A percentile compares a stretch with the other conserved stretches of the same genome.
These are phyloP conservation scores for Stephania yunnanensis DNA, from an alignment of 164 flowering plant genomes.

Conservation along the genomic window DNA sequence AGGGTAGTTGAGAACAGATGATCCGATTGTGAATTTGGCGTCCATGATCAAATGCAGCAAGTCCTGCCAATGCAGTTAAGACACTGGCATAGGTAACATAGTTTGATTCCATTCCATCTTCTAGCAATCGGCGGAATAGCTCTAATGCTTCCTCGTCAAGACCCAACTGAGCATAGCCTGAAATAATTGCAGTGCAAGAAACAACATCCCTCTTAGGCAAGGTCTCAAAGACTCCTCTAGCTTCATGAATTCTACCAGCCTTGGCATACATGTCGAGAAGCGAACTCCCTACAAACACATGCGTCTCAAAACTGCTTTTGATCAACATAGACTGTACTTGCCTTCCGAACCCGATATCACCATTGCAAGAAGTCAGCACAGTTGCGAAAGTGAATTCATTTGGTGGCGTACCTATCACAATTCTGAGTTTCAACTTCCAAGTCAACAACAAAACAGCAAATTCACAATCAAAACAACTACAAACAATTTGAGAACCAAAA, in stretches of 20 bases:
- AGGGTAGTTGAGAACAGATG: constrained; percentile 20
- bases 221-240: constrained; percentile 20
- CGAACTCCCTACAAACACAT: constrained; percentile 29
- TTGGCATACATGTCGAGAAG: constrained; percentile 36
- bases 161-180: constrained; percentile 31
- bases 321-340: constrained; percentile 26
- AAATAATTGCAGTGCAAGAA: constrained; percentile 32
- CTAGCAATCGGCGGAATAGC: constrained; percentile 20
- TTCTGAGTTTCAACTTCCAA: neutral
- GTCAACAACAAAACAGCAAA: constrained; percentile 1
- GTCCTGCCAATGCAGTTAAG: constrained; percentile 29
- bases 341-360: constrained; percentile 20
- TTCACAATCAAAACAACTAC: neutral
- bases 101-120: constrained; percentile 28
- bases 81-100: constrained; percentile 32
- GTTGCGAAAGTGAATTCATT: constrained; percentile 31
- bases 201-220: constrained; percentile 27
- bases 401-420: constrained; percentile 20
- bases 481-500: too few species aligned
- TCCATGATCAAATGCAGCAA: constrained; percentile 31
- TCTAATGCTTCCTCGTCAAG: constrained; percentile 29
- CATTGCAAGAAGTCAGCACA: constrained; percentile 24
- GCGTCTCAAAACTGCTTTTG: constrained; percentile 19
- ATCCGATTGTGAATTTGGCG: constrained; percentile 24
- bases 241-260: constrained; percentile 26